Conservation (phyloP, 441 rosid genomes). For the Pelargonium citronellum region DNA sequence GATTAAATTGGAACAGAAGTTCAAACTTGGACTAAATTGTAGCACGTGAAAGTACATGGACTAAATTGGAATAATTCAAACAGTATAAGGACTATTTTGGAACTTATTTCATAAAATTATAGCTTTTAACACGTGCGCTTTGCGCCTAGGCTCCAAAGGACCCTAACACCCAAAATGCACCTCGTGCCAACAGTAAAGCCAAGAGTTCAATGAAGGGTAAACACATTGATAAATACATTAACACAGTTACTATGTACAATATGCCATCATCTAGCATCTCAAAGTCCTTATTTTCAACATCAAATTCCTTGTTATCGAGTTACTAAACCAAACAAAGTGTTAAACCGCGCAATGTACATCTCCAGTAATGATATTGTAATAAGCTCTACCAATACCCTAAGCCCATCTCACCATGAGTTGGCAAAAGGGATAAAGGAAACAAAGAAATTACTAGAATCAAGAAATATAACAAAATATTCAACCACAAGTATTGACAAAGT, state of each 20-base stretch:
- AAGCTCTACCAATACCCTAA: conserved; percentile 1
- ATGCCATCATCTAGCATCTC: background rate
- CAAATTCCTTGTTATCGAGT: background rate
- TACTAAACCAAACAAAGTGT: background rate
- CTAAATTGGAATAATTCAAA: no score
- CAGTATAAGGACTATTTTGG: no score
- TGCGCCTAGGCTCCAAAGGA: no score
- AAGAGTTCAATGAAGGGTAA: no score
- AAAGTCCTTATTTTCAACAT: background rate
- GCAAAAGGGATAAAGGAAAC: background rate
- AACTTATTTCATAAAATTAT: no score
- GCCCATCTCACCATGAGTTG: background rate
- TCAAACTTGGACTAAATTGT: no score
- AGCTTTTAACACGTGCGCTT: no score
- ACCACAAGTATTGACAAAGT: background rate
- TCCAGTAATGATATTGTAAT: background rate
- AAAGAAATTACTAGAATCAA: background rate
- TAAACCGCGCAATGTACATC: background rate
- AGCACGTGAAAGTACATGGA: no score
- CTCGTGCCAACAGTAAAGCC: no score
- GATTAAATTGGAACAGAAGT: no score
- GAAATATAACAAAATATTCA: conserved; percentile 3
- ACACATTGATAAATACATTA: no score
- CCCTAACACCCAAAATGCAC: no score
- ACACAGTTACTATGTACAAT: background rate